These are phyloP conservation scores for Rhynchospora pubera DNA, from an alignment of 176 grass and related monocot genomes.

Conservation along the genomic window DNA sequence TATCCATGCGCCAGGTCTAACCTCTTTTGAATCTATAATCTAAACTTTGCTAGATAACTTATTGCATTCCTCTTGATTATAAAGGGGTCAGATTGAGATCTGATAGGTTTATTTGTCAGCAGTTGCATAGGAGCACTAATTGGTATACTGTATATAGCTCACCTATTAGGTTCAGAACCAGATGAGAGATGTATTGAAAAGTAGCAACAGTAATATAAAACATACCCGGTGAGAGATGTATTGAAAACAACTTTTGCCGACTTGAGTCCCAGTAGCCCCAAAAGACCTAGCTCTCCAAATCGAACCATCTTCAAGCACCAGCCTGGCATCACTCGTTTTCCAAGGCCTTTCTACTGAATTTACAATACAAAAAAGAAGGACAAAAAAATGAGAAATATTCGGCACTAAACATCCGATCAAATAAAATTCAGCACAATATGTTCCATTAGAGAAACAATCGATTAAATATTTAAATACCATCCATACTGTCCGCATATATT, in stretches of 20 bases:
- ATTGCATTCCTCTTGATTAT: too few species aligned
- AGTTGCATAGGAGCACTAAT: too few species aligned
- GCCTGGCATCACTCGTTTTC: conserved; percentile 73
- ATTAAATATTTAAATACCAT: conserved; percentile 19
- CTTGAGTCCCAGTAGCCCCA: conserved; percentile 77
- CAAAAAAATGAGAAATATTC: neutral
- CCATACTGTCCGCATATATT: conserved; percentile 5
- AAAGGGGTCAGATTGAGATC: too few species aligned
- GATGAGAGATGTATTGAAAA: too few species aligned
- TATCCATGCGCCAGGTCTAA: too few species aligned
- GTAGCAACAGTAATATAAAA: neutral
- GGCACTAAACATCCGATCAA: neutral
- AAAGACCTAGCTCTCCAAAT: conserved; percentile 89
- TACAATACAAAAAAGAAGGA: neutral
- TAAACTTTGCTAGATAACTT: too few species aligned
- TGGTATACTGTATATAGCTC: too few species aligned
- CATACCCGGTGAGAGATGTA: conserved; percentile 87
- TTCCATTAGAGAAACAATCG: neutral
- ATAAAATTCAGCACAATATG: neutral
- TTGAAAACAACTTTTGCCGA: conserved; percentile 96
- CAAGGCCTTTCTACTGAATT: conserved; percentile 51
- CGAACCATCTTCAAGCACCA: conserved; percentile 93
- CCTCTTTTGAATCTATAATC: too few species aligned
- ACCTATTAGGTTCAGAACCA: too few species aligned
- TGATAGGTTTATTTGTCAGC: too few species aligned